Evolutionary conservation across 2,329 filamentous ascomycete genomes (phyloP), one percentile per base, ranked within the genome.

Genomic region (Aspergillus versicolor): DNA sequence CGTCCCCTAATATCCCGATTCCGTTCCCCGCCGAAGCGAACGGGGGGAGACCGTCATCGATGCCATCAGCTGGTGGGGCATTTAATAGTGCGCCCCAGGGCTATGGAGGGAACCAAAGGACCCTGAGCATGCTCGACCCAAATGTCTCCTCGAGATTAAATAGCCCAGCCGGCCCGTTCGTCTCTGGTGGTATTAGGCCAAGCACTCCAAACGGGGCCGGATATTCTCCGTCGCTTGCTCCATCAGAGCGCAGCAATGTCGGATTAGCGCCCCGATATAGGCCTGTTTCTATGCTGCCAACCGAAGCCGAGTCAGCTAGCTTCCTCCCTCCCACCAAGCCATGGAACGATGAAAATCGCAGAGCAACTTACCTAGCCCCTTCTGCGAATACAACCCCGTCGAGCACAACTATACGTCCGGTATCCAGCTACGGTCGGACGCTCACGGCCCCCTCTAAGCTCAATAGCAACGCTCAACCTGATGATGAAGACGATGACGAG

Each of bases 241-340:
- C 94, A 1, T 96, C 91, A 5, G 94, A 97, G 77, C 88, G 94
- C 60, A 97, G 92, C 80, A 97, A 95, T 72, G 80, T 97, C 60
- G 94, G 94, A 15, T 82, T 96, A 52, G 92, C 94, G 8, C 88
- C 91, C 32, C 87, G 94, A 44, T 99, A 99, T 76, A 85, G 94
- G 45, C 92, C 94, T 1, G 93, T 97, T 1, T 92, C 90, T 0
- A 88, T 88, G 42, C 79, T 82, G 54, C 80, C 78, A 7, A 69
- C 73, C 9, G 72, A 75, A 6, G 61, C 63, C 4, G 66, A 66
- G 5, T 58, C 75, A 3, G 66, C 69, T 7, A 69, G 72, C 24
- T 72, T 70, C 5, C 67, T 72, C 8, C 62, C 70, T 2, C 65
- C 66, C 2, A 64, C 71, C n/a, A 73, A 70, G 37, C 66, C 70